phyloP scores from a whole-genome alignment of 805 yeast species.

The Myxozyma lipomycoides region DNA sequence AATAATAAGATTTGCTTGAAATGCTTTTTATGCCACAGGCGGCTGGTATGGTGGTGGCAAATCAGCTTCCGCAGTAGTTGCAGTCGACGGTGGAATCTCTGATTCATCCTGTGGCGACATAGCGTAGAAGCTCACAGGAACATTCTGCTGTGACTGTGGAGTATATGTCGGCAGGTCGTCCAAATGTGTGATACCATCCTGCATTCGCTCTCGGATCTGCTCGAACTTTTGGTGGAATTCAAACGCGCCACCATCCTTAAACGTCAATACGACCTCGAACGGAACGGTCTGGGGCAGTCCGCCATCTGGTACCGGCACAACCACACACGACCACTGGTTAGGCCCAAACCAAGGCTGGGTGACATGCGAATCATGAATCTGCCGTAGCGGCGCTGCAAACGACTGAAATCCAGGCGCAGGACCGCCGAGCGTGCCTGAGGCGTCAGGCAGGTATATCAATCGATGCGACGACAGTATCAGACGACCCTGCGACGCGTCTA shows the following conservation, averaged over 20 bases:
- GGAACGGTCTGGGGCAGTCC: slow-evolving; percentile 25
- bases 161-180: slow-evolving; percentile 30
- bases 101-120: not conserved
- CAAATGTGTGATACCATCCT: slow-evolving; percentile 28
- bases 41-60: slow-evolving; percentile 12
- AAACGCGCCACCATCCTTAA: slow-evolving; percentile 33
- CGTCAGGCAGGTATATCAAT: slow-evolving; percentile 26
- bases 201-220: slow-evolving; percentile 29
- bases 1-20: not conserved
- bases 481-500: slow-evolving; percentile 21
- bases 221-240: slow-evolving; percentile 29
- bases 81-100: slow-evolving; percentile 1
- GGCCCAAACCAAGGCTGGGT: slow-evolving; percentile 34
- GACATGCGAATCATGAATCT: slow-evolving; percentile 28
- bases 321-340: slow-evolving; percentile 26
- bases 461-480: slow-evolving; percentile 31
- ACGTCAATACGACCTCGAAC: slow-evolving; percentile 27
- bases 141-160: slow-evolving; percentile 1
- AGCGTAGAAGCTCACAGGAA: not conserved
- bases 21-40: not conserved
- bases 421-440: slow-evolving; percentile 2
- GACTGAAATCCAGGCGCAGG: slow-evolving; percentile 18
- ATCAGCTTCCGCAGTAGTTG: not conserved
- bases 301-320: slow-evolving; percentile 29
- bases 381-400: slow-evolving; percentile 26